Conservation (phyloP, 2,329 filamentous ascomycete species). For the Metarhizium humberi region DNA sequence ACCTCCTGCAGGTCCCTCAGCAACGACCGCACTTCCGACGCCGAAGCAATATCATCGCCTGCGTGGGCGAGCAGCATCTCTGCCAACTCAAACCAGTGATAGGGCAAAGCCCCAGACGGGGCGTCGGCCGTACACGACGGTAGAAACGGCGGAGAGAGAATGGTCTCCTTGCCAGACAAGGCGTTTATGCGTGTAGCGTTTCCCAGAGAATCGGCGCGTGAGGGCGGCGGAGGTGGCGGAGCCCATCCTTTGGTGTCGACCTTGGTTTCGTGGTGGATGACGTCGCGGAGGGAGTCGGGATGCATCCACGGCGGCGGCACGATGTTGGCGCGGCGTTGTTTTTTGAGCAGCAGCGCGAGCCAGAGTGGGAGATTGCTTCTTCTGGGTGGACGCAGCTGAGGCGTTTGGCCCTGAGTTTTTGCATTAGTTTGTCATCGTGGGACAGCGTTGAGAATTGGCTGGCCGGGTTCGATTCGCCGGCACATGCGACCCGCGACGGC, state of each 20-base stretch:
- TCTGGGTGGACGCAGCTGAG: conserved; percentile 69
- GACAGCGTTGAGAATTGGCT: not conserved
- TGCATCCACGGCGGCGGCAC: conserved; percentile 84
- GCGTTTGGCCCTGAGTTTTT: conserved; percentile 60
- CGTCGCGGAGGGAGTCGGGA: conserved; percentile 61
- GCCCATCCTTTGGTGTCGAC: conserved; percentile 64
- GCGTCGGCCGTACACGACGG: conserved; percentile 63
- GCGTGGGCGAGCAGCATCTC: conserved; percentile 82
- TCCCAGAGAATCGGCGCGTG: conserved; percentile 36
- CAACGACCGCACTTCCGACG: conserved; percentile 65
- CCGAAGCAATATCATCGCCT: conserved; percentile 66
- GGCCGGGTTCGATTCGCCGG: not conserved
- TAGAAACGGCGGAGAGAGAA: conserved; percentile 66
- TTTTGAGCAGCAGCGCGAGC: conserved; percentile 91
- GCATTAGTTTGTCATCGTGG: not conserved
- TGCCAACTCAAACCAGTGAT: conserved; percentile 89
- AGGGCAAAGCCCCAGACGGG: conserved; percentile 65
- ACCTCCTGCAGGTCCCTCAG: conserved; percentile 80
- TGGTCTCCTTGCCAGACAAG: conserved; percentile 16
- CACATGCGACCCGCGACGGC: not conserved
- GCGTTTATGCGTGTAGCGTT: conserved; percentile 26
- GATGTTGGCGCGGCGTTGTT: conserved; percentile 89
- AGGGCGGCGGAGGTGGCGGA: conserved; percentile 60
- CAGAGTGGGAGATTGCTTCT: conserved; percentile 76
- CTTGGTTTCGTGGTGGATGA: conserved; percentile 74